Base-by-base conservation (phyloP, 1,284 basidiomycete species). In the Stygiomarasmius scandens region DNA sequence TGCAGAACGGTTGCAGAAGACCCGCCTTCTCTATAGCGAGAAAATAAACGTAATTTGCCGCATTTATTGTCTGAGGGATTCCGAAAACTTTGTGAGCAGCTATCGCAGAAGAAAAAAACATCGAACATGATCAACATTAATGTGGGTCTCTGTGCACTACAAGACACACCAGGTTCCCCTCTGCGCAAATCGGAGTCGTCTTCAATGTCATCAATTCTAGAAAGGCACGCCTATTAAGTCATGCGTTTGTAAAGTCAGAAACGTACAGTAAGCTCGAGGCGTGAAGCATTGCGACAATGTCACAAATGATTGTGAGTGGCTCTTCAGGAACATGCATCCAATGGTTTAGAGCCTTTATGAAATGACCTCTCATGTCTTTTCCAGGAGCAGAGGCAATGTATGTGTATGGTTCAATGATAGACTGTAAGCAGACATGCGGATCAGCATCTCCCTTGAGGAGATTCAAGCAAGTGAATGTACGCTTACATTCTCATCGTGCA, bases 31-130 rank as follows among this genome's bases (percentile, higher is more conserved):
- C 82, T 71, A 90, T 94, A 0, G 90, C 93, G 36, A 91, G 81
- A 67, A 98, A 98, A 71, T 96, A 98, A 44, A 95, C 93, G 64
- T 98, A 98, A 71, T 98, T 98, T 1, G 95, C 96, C 0, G 92
- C 89, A 69, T 99, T 99, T 76, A 98, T 96, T 0, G 96, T 98
- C 69, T 98, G 95, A 0, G 96, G 93, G 1, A 97, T 76, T 2
- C 96, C 96, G 67, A 96, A 99, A 63, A 98, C 95, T 75, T 92
- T 93, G 75, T 99, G 96, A 0, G 93, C 87, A 14, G 96, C 95
- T 49, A n/a, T n/a, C n/a, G n/a, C n/a, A n/a, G n/a, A n/a, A n/a
- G n/a, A n/a, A n/a, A n/a, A n/a, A n/a, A n/a, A n/a, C n/a, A n/a
- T n/a, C n/a, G n/a, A n/a, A n/a, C n/a, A n/a, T n/a, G n/a, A n/a